Conservation (phyloP, 202 grass and related monocot species). For the Cymbopogon flexuosus region DNA sequence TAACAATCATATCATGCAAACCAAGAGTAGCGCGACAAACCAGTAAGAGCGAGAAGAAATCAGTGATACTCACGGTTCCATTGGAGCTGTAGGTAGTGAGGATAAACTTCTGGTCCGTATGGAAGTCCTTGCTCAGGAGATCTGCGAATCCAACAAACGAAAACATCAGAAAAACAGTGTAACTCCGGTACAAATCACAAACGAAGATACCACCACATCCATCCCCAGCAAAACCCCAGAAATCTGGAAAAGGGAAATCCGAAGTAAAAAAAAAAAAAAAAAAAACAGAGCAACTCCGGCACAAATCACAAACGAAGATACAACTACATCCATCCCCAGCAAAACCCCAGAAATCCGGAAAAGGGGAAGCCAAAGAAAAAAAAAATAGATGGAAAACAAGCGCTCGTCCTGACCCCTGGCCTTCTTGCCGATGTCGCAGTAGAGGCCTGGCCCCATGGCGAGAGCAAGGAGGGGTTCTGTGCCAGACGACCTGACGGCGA, state of each 20-base stretch:
- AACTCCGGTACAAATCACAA: not conserved
- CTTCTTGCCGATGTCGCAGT: constrained; percentile 76
- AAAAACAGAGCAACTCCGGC: not conserved
- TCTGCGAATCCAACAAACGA: constrained; percentile 40
- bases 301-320: constrained; percentile 6
- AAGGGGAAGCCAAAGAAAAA: not conserved
- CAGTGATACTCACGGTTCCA: constrained; percentile 60
- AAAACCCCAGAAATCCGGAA: not conserved
- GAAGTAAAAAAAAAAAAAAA: too few relatives aligned
- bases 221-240: not conserved
- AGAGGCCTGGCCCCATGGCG: constrained; percentile 66
- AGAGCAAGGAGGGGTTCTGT: not conserved
- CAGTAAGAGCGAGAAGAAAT: not conserved
- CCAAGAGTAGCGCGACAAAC: not conserved
- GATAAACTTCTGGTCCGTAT: constrained; percentile 68
- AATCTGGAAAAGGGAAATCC: not conserved
- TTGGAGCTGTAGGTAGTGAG: constrained; percentile 60
- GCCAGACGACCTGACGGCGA: not conserved
- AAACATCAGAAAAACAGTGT: not conserved
- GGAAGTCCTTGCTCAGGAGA: constrained; percentile 77
- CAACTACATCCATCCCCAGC: not conserved
- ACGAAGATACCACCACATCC: not conserved
- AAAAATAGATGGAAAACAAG: not conserved
- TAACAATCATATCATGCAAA: not conserved
- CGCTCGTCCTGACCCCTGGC: constrained; percentile 45